phyloP scores from a whole-genome alignment of 2,329 filamentous ascomycete genomes.

The Penicillium sp. region DNA sequence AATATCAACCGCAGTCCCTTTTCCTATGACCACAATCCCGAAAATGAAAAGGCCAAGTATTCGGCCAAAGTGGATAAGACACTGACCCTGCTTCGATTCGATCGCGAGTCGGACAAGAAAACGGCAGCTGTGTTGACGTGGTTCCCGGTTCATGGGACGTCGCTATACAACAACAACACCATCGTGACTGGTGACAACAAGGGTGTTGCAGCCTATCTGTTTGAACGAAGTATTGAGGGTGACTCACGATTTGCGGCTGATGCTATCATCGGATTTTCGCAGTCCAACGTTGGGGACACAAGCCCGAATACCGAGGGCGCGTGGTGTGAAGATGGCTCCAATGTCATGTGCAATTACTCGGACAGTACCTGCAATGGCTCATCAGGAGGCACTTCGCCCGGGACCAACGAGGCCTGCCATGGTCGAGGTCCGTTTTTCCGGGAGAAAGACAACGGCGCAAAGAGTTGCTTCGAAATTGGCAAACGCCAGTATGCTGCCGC shows the following conservation, averaged over 20 bases:
- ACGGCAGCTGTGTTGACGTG: slow-evolving; percentile 78
- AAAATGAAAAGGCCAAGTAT: slow-evolving; percentile 66
- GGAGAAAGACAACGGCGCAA: slow-evolving; percentile 41
- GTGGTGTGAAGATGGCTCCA: slow-evolving; percentile 81
- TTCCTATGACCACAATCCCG: slow-evolving; percentile 81
- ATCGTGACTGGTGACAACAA: slow-evolving; percentile 94
- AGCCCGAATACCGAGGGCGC: slow-evolving; percentile 82
- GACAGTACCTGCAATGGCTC: slow-evolving; percentile 68
- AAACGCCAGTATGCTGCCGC: slow-evolving; percentile 42
- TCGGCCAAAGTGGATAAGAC: slow-evolving; percentile 62
- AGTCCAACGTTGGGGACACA: slow-evolving; percentile 86
- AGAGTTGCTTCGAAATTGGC: slow-evolving; percentile 47
- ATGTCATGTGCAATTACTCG: slow-evolving; percentile 47
- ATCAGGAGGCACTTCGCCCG: neutral
- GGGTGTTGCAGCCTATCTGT: slow-evolving; percentile 78
- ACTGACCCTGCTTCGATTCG: slow-evolving; percentile 73
- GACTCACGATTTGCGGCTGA: slow-evolving; percentile 53
- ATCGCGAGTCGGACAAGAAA: slow-evolving; percentile 65
- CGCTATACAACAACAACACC: slow-evolving; percentile 85
- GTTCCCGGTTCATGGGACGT: slow-evolving; percentile 90
- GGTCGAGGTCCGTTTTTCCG: slow-evolving; percentile 44
- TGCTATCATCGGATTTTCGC: slow-evolving; percentile 88
- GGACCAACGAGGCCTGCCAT: slow-evolving; percentile 39
- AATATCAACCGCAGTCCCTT: slow-evolving; percentile 87
- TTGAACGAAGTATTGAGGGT: slow-evolving; percentile 63